Base-by-base conservation (phyloP, 164 flowering plant species). In the grape (Vitis vinifera) region DNA sequence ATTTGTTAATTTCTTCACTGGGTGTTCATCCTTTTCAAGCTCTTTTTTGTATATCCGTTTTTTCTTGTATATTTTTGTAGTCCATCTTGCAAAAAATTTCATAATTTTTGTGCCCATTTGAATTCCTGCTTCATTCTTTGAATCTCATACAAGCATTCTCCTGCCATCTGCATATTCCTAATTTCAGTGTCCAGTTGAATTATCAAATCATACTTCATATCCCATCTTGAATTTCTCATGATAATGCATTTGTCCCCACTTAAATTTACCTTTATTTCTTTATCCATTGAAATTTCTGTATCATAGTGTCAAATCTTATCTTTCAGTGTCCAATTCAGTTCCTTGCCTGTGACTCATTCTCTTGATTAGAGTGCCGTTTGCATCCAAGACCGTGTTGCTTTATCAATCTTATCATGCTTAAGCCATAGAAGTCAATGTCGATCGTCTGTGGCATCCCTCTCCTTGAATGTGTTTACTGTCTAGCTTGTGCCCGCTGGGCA, bases 401-500 rank as follows among this genome's bases (percentile, higher is more conserved):
- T 29, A 37, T 69, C 53, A 13, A 27, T 65, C 19, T 11, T 76
- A 44, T 31, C 44, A 12, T 73, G 30, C 48, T 63, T 29, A 64
- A 57, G 48, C 52, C 19, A 5, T 77, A 75, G 66, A 74, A 57
- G 10, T 55, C 62, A 67, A 84, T 84, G 85, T 84, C 88, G 12
- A 70, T 82, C 47, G 0, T 80, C 66, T 84, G 88, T 78, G 85
- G 88, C 63, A 10, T 76, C 47, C 87, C 85, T 47, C 75, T 82
- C 16, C 78, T 93, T 44, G 87, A 84, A 66, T 82, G 87, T 67
- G 85, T 82, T 0, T 80, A 78, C 65, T 80, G 85, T 72, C 71
- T 84, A 70, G 87, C 78, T 31, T 85, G 88, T 63, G 76, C 86
- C 10, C 78, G 89, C 1, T 85, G 89, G 89, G 86, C 80, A 31